Evolutionary conservation across 2,329 filamentous ascomycete species (phyloP), one percentile per base, ranked within the genome.

Genomic region (Fusarium graminum): DNA sequence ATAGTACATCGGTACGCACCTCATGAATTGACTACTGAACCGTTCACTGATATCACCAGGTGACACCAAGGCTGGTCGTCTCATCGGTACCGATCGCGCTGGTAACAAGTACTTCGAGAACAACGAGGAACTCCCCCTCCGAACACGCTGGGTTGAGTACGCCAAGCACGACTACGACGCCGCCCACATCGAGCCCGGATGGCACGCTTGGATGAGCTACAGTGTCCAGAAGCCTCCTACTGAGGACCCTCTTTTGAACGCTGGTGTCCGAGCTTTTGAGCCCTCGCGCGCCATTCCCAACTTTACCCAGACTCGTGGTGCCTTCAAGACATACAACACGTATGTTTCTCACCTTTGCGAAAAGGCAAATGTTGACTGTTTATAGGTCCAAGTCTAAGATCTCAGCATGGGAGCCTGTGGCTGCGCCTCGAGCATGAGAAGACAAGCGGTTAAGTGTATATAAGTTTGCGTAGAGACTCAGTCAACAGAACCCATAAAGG

Each of bases 51-150:
- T 59, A 39, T n/a, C 19, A 22, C 2, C 77, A 95, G 94, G 94
- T 83, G 95, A 99, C 82, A 99, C 95, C 80, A 99, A 99, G 84
- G 89, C 91, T 76, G 96, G 95, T 75, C 89, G 87, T 41, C 85
- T 97, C 71, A 88, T 99, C 70, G 95, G 90, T 74, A 87, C 83
- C 75, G 95, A 99, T 83, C 88, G 89, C 79, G 96, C 90, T 78
- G 96, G 95, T 80, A 99, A 99, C 88, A 98, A 97, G 83, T 99
- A 86, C 86, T 99, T 88, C 79, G 95, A 99, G 86, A 97, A 99
- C 84, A 80, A 88, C 75, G 93, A 98, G 78, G 95, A 99, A 80
- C 86, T 99, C 61, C 95, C 95, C 59, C 93, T 97, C 74, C 91
- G 94, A 75, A 97, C 93, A 72, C 89, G 94, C 85, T 99, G 96